A percentile compares a stretch with the other conserved stretches of the same genome.
phyloP scores from a whole-genome alignment of 345 rosid species.

The Clausena lansium region DNA sequence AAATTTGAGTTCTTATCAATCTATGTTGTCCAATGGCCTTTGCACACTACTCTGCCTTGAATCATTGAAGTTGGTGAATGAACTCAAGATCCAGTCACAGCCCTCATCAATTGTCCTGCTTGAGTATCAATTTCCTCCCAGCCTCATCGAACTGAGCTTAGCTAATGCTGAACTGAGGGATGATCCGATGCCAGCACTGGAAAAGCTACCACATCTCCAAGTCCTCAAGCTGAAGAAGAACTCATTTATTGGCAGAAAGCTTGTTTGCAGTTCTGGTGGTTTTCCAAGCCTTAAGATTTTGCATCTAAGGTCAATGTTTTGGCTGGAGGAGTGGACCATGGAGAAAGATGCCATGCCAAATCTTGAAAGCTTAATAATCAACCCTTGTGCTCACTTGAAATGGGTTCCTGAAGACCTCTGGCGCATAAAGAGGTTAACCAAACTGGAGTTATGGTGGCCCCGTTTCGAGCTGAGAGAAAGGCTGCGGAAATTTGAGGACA shows the following conservation, averaged over 20 bases:
- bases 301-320: constrained; percentile 1
- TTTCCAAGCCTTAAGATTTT: not conserved
- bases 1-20: not conserved
- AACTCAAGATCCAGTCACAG: not conserved
- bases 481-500: not conserved
- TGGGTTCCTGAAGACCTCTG: not conserved
- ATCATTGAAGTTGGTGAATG: not conserved
- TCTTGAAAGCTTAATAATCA: not conserved
- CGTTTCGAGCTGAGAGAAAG: not conserved
- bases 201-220: not conserved
- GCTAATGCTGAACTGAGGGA: not conserved
- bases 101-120: not conserved
- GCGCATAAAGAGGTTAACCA: not conserved
- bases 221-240: not conserved
- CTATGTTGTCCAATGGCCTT: not conserved
- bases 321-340: constrained; percentile 5
- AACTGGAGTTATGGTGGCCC: not conserved
- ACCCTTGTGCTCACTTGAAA: not conserved
- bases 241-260: not conserved
- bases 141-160: not conserved
- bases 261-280: not conserved
- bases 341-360: not conserved
- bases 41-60: not conserved
- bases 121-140: not conserved
- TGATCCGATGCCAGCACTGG: not conserved